phyloP scores from a whole-genome alignment of 2,329 filamentous ascomycete species.

The Aspergillus floridensis region DNA sequence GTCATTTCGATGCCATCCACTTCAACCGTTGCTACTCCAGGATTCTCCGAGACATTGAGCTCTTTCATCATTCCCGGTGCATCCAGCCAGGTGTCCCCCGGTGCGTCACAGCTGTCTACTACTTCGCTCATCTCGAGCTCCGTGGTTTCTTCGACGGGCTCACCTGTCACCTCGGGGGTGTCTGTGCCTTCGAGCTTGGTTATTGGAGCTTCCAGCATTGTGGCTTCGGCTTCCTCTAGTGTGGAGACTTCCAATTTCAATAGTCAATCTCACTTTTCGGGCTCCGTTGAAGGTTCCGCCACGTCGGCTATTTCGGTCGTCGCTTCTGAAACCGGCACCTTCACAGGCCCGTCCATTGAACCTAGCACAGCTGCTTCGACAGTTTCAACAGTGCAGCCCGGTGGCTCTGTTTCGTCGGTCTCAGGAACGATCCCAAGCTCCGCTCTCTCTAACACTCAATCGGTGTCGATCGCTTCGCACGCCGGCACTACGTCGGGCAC shows the following conservation, averaged over 20 bases:
- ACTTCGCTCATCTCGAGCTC: slow-evolving; percentile 1
- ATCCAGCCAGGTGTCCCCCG: neutral
- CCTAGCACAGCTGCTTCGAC: neutral
- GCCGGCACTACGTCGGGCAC: slow-evolving; percentile 2
- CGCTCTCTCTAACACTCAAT: slow-evolving; percentile 11
- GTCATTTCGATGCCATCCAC: neutral
- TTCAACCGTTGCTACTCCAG: neutral
- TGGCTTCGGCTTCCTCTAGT: neutral
- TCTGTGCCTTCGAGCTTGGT: neutral
- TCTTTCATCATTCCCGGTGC: neutral
- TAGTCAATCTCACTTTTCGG: neutral
- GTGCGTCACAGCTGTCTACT: neutral
- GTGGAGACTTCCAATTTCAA: neutral
- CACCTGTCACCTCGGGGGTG: neutral
- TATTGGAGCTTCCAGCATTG: neutral
- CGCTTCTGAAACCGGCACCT: neutral
- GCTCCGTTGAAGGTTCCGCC: neutral
- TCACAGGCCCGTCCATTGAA: neutral
- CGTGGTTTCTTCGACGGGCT: neutral
- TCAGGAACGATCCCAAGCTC: slow-evolving; percentile 10
- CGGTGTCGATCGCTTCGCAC: slow-evolving; percentile 10
- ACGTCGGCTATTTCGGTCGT: neutral
- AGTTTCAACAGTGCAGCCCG: neutral
- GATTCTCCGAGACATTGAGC: neutral
- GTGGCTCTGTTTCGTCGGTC: neutral